A percentile compares a stretch with the other conserved stretches of the same genome.
Conservation (phyloP, 1,139 yeast genomes). For the Sugiyamaella castrensis region DNA sequence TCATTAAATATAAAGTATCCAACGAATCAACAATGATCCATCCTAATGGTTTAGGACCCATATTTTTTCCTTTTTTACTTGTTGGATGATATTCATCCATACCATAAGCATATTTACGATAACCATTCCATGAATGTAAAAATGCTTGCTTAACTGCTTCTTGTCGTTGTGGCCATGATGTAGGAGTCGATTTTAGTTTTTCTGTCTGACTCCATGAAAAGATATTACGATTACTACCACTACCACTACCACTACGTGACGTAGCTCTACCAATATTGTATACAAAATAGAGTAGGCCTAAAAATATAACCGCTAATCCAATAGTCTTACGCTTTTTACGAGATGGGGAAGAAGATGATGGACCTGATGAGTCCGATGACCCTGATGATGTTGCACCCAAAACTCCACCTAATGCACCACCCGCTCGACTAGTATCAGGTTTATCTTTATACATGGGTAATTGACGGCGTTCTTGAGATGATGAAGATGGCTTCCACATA, state of each 20-base stretch:
- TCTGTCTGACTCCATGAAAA: neutral
- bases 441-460: slow-evolving; percentile 39
- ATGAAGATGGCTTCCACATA: slow-evolving; percentile 11
- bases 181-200: slow-evolving; percentile 7
- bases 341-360: slow-evolving; percentile 15
- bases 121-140: slow-evolving; percentile 75
- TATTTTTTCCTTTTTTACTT: slow-evolving; percentile 59
- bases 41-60: slow-evolving; percentile 84
- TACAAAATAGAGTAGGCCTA: slow-evolving; percentile 23
- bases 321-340: slow-evolving; percentile 4
- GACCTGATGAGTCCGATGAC: slow-evolving; percentile 18
- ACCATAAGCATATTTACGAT: slow-evolving; percentile 81
- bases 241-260: slow-evolving; percentile 2
- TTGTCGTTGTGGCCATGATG: slow-evolving; percentile 47
- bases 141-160: slow-evolving; percentile 61
- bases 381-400: slow-evolving; percentile 8
- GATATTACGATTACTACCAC: neutral
- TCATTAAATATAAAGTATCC: slow-evolving; percentile 84
- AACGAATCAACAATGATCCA: slow-evolving; percentile 93
- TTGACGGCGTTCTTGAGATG: slow-evolving; percentile 3
- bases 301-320: slow-evolving; percentile 21
- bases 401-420: too few species aligned
- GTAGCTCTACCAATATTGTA: slow-evolving; percentile 23
- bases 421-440: slow-evolving; percentile 25
- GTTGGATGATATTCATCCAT: slow-evolving; percentile 65